Evolutionary conservation across 2,329 filamentous ascomycete species (phyloP), one percentile per base, ranked within the genome.

Genomic region (Capronia americana): DNA sequence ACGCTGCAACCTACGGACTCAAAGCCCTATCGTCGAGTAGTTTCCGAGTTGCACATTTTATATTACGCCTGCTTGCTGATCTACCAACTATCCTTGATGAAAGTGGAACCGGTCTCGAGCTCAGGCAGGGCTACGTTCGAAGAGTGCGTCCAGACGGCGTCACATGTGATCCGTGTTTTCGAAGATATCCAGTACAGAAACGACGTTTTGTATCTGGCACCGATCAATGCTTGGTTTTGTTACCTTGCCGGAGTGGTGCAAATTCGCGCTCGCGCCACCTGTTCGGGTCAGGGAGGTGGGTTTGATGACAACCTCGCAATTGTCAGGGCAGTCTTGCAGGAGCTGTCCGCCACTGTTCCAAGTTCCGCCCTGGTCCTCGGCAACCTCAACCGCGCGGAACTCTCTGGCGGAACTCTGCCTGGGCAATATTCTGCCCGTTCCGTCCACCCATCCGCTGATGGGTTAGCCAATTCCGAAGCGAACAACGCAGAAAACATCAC

Each of bases 1-100:
- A 34, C 32, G 11, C 32, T 34, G 10, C 32, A 11, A 34, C 32
- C 11, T 11, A 12, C 32, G 12, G 32, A 12, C 10, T 34, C 32
- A 34, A 12, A 1, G 4, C 32, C 32, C 32, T 34, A 57, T 54
- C 64, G 64, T 44, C 58, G 64, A 62, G 58, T 66, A 28, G 46
- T 66, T 41, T 66, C 64, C 23, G 64, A 66, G 44, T 32, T 66
- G 44, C 64, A 66, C 38, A 66, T 66, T 53, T 34, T 66, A 32
- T 66, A 66, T 55, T 62, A 50, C 46, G 64, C 58, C 41, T 66
- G 64, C 58, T 57, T 58, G 14, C 34, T 66, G 32, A 62, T 66
- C 64, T 66, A 66, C 57, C 64, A 57, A 26, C 59, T 50, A 54
- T 56, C 58, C 32, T 46, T 66, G 59, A 51, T 57, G 41, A 66